phyloP scores from a whole-genome alignment of 2,329 filamentous ascomycete genomes.

The Aquanectria penicillioides region DNA sequence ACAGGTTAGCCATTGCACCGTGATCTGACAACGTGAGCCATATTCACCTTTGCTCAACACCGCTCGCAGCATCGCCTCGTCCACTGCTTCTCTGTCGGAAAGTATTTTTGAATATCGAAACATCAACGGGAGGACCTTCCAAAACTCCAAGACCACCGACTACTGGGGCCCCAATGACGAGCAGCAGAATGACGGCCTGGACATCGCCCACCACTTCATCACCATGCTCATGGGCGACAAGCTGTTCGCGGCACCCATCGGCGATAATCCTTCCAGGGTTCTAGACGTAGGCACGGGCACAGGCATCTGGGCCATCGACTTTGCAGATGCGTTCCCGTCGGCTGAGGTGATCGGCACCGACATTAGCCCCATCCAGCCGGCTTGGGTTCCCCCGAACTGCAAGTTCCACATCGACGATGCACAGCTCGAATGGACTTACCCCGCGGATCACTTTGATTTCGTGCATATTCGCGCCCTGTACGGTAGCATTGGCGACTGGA shows the following conservation, averaged over 20 bases:
- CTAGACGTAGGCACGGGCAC: conserved; percentile 16
- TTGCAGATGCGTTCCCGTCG: not conserved
- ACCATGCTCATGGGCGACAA: not conserved
- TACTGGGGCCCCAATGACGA: conserved; percentile 17
- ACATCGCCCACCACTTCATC: conserved; percentile 10
- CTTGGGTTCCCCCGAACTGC: conserved; percentile 9
- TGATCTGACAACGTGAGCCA: too few relatives aligned
- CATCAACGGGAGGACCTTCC: conserved; percentile 12
- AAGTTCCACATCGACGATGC: conserved; percentile 12
- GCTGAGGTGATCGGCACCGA: conserved; percentile 10
- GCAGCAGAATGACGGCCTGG: conserved; percentile 2
- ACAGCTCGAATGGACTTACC: conserved; percentile 9
- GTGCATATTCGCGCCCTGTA: conserved; percentile 16
- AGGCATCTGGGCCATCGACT: conserved; percentile 16
- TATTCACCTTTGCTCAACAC: not conserved
- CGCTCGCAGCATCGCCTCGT: not conserved
- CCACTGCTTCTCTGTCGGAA: not conserved
- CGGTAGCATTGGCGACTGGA: conserved; percentile 17
- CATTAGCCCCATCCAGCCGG: conserved; percentile 1
- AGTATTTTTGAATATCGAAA: conserved; percentile 14
- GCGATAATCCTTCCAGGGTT: not conserved
- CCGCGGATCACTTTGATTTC: not conserved
- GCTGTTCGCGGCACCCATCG: conserved; percentile 6
- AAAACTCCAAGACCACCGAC: conserved; percentile 1
- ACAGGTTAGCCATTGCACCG: not conserved